Evolutionary conservation across 2,329 filamentous ascomycete species (phyloP).

Genomic region (Colletotrichum siamense): DNA sequence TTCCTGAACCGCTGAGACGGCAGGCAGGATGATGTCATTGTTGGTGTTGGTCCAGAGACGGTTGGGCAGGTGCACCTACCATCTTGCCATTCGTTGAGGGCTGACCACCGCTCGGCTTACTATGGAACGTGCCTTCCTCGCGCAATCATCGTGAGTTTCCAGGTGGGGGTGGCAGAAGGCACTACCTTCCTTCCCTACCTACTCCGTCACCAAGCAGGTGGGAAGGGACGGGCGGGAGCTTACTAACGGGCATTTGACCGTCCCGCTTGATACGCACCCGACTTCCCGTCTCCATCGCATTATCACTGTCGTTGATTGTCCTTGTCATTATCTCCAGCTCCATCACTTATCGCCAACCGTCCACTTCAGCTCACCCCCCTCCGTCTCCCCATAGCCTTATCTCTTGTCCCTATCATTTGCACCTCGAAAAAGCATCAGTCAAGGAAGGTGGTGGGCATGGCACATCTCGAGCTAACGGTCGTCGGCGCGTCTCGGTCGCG

Average conservation of each 20-base stretch:
- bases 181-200: not conserved
- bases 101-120: not conserved
- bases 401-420: not conserved
- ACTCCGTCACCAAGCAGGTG: not conserved
- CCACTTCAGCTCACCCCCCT: not conserved
- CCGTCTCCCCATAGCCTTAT: not conserved
- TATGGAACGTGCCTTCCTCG: constrained; percentile 7
- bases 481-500: constrained; percentile 11
- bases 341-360: not conserved
- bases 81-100: constrained; percentile 1
- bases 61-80: constrained; percentile 11
- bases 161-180: not conserved
- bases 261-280: not conserved
- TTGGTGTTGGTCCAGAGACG: not conserved
- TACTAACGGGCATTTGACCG: not conserved
- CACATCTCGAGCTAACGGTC: not conserved
- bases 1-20: not conserved
- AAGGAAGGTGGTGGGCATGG: not conserved
- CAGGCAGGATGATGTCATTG: constrained; percentile 17
- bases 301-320: not conserved
- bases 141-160: constrained; percentile 11
- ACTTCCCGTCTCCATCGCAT: not conserved
- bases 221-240: not conserved
- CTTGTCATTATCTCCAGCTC: not conserved
- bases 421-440: not conserved